Conservation (phyloP, 2,329 filamentous ascomycete genomes). For the Blastomyces emzantsi region DNA sequence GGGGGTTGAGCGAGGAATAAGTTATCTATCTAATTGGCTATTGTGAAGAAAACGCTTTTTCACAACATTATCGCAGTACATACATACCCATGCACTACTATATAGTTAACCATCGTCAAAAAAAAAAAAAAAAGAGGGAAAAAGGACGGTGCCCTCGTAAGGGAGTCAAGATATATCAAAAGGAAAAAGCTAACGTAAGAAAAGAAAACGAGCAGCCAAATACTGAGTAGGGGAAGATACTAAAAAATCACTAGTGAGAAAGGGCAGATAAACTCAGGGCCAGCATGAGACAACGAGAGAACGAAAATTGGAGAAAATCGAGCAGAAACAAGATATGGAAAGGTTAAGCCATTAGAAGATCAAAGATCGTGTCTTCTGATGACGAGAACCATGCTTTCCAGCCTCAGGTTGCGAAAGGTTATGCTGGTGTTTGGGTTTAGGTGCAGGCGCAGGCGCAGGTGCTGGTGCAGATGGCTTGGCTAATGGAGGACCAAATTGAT, state of each 20-base stretch:
- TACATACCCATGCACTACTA: too few relatives aligned
- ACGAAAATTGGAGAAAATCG: constrained; percentile 11
- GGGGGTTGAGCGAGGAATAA: too few relatives aligned
- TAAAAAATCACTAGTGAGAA: constrained; percentile 14
- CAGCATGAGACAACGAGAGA: constrained; percentile 10
- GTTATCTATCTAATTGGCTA: too few relatives aligned
- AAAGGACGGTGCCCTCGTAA: neutral
- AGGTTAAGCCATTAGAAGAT: constrained; percentile 26
- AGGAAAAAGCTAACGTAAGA: constrained; percentile 10
- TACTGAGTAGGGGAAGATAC: constrained; percentile 16
- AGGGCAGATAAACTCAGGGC: constrained; percentile 4
- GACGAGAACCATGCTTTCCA: constrained; percentile 26
- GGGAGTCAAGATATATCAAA: constrained; percentile 8
- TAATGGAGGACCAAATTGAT: constrained; percentile 21
- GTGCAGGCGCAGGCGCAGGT: constrained; percentile 23
- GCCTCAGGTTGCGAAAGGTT: constrained; percentile 34
- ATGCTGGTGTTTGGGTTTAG: constrained; percentile 31
- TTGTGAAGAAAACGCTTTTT: too few relatives aligned
- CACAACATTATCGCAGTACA: too few relatives aligned
- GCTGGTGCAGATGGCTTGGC: constrained; percentile 25
- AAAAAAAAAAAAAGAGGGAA: constrained; percentile 1
- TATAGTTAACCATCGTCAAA: too few relatives aligned
- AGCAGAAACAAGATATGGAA: neutral
- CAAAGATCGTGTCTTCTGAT: constrained; percentile 35
- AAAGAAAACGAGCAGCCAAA: constrained; percentile 13